Percentiles rank a stretch among this genome's conserved stretches.
Conservation (phyloP, 306 rosid genomes). For the Elaeagnus macrophylla region DNA sequence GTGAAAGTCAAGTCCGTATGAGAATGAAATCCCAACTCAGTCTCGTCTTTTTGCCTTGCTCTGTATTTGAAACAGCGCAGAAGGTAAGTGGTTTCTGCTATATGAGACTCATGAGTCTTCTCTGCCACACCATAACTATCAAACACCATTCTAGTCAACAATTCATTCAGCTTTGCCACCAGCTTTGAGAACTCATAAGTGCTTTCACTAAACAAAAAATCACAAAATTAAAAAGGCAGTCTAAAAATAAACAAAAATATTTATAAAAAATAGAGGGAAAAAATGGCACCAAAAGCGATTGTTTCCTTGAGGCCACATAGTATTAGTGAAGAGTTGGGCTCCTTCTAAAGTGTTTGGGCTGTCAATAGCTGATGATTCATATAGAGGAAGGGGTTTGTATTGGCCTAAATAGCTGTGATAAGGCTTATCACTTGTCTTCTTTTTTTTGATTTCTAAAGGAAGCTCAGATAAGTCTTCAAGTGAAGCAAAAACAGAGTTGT, state of each 20-base stretch:
- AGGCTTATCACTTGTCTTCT: constrained; percentile 34
- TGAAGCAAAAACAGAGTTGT: constrained; percentile 31
- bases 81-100: constrained; percentile 18
- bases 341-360: constrained; percentile 21
- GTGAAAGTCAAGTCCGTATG: constrained; percentile 31
- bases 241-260: not conserved
- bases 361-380: constrained; percentile 31
- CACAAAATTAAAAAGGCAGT: not conserved
- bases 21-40: constrained; percentile 17
- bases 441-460: constrained; percentile 36
- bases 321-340: constrained; percentile 15
- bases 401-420: constrained; percentile 15
- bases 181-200: constrained; percentile 18
- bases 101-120: constrained; percentile 8
- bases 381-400: constrained; percentile 22
- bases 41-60: constrained; percentile 14
- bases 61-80: constrained; percentile 28
- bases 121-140: constrained; percentile 33
- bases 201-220: constrained; percentile 13
- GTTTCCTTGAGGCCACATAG: constrained; percentile 37
- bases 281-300: constrained; percentile 18
- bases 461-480: constrained; percentile 39
- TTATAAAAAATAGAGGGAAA: not conserved
- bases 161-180: constrained; percentile 22
- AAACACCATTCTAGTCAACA: constrained; percentile 29